phyloP scores from a whole-genome alignment of 768 basidiomycete species.

The Amanita exitialis region DNA sequence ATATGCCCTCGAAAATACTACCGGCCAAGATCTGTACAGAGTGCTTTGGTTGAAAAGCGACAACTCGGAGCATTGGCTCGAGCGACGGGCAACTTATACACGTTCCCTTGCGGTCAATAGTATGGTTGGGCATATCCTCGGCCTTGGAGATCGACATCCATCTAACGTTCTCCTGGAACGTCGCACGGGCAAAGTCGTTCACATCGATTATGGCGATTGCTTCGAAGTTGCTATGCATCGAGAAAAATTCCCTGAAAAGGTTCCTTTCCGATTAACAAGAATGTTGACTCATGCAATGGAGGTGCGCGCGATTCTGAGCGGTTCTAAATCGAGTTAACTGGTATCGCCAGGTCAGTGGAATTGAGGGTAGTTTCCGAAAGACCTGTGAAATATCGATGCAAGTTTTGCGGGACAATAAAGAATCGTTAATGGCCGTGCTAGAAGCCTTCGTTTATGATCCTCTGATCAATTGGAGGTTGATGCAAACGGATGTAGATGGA shows the following conservation, averaged over 20 bases:
- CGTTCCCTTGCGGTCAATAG: constrained; percentile 93
- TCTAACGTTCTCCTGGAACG: constrained; percentile 90
- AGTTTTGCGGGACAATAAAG: constrained; percentile 92
- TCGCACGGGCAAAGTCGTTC: constrained; percentile 83
- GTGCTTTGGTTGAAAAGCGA: constrained; percentile 94
- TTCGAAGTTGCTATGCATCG: constrained; percentile 98
- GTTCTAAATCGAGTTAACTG: constrained; percentile 6
- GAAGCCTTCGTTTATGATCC: constrained; percentile 99
- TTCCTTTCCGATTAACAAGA: constrained; percentile 94
- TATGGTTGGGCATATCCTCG: constrained; percentile 98
- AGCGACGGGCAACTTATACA: constrained; percentile 91
- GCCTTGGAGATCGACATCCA: constrained; percentile 86
- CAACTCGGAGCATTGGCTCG: constrained; percentile 97
- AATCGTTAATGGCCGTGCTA: constrained; percentile 97
- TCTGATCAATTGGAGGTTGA: constrained; percentile 92
- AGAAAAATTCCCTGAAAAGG: constrained; percentile 98
- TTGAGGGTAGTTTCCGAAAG: constrained; percentile 92
- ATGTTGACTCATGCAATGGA: constrained; percentile 99
- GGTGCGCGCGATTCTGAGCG: constrained; percentile 33
- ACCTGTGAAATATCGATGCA: constrained; percentile 98
- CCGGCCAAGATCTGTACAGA: constrained; percentile 93
- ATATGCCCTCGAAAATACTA: constrained; percentile 96
- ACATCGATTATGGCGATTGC: constrained; percentile 97
- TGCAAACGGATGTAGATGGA: constrained; percentile 73
- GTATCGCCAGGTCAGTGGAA: constrained; percentile 74